phyloP scores from a whole-genome alignment of 2,329 filamentous ascomycete species.

The Blastomyces silverae region DNA sequence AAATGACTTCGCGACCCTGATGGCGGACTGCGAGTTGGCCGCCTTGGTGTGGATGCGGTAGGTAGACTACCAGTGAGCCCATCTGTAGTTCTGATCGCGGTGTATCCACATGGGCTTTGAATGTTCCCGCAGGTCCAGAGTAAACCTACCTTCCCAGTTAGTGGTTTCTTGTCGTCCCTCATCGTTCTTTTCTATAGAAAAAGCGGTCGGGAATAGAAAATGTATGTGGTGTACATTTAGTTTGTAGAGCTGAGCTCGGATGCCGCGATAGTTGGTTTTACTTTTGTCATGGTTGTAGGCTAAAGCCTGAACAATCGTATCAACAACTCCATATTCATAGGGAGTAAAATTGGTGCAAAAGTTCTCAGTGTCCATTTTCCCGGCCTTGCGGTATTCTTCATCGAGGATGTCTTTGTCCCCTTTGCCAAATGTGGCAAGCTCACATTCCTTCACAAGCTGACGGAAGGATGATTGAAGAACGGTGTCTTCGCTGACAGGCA shows the following conservation, averaged over 20 bases:
- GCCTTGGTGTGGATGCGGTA: conserved; percentile 37
- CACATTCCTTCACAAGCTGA: conserved; percentile 31
- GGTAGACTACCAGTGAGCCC: conserved; percentile 50
- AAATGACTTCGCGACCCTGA: conserved; percentile 25
- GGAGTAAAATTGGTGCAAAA: conserved; percentile 50
- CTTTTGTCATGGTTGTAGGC: no score
- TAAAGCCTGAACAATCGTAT: conserved; percentile 36
- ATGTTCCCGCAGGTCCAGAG: conserved; percentile 46
- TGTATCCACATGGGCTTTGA: conserved; percentile 50
- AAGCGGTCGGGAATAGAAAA: no score
- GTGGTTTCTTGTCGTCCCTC: no score
- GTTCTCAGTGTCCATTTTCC: conserved; percentile 42
- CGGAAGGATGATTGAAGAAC: not conserved
- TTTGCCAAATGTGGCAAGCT: conserved; percentile 47
- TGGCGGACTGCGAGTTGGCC: conserved; percentile 33
- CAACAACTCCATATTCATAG: conserved; percentile 48
- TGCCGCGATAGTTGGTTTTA: no score
- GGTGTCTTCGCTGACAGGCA: not conserved
- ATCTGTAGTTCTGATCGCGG: conserved; percentile 46
- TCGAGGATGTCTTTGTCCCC: conserved; percentile 46
- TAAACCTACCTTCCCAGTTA: conserved; percentile 40
- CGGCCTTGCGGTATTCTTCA: conserved; percentile 48
- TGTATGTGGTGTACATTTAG: conserved; percentile 39
- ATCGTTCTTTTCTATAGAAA: no score
- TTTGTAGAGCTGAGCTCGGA: conserved; percentile 43